Evolutionary conservation across 768 basidiomycete species (phyloP).

Genomic region (Trametes cubensis): DNA sequence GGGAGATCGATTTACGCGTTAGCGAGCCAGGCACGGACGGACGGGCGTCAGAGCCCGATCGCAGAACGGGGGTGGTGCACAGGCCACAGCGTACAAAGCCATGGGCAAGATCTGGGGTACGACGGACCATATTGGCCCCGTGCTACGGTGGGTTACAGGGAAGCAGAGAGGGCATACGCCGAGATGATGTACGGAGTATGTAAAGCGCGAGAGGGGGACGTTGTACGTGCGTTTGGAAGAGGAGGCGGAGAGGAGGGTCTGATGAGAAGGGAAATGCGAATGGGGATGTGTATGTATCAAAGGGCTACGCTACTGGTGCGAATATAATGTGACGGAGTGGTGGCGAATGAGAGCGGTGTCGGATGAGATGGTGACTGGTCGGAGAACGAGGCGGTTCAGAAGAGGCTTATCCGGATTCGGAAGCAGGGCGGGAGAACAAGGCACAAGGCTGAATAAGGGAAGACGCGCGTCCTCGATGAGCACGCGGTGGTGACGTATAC

Average conservation of each 20-base stretch:
- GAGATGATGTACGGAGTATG: conserved; percentile 14
- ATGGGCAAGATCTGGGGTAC: conserved; percentile 21
- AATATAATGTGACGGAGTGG: too few species aligned
- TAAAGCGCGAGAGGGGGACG: conserved; percentile 10
- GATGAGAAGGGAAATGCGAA: not conserved
- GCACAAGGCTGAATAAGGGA: conserved; percentile 4
- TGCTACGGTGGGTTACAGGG: not conserved
- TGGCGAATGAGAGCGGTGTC: conserved; percentile 3
- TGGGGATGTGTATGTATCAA: conserved; percentile 6
- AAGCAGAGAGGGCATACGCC: not conserved
- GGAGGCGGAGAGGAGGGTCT: not conserved
- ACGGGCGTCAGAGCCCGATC: conserved; percentile 8
- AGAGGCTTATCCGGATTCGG: conserved; percentile 13
- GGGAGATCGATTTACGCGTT: conserved; percentile 13
- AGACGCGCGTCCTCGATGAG: conserved; percentile 4
- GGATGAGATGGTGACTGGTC: not conserved
- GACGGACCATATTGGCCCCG: conserved; percentile 9
- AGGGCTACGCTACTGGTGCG: not conserved
- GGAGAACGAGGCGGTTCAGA: not conserved
- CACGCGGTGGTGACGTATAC: conserved; percentile 23
- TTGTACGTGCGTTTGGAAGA: not conserved
- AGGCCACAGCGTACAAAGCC: not conserved
- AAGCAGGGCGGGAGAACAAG: conserved; percentile 17
- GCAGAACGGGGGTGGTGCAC: conserved; percentile 8
- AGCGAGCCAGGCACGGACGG: conserved; percentile 14